Evolutionary conservation across 352 stramenopile species (phyloP).

Genomic region (Pythium coloratum): DNA sequence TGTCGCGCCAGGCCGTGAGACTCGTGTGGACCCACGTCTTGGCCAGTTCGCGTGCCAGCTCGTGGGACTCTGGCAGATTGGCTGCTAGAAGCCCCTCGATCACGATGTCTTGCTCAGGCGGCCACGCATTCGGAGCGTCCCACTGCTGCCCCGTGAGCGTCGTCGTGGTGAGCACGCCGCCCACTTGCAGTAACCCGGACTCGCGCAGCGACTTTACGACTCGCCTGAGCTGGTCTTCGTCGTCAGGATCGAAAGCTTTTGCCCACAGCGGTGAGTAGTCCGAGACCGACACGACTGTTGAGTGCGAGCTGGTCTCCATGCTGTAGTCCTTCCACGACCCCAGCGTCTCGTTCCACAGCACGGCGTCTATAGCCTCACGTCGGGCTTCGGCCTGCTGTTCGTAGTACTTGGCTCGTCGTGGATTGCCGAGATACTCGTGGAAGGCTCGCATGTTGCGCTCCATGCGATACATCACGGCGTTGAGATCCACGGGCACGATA

Average conservation of each 20-base stretch:
- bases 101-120: slow-evolving; percentile 79
- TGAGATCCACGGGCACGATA: slow-evolving; percentile 85
- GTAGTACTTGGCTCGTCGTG: slow-evolving; percentile 48
- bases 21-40: slow-evolving; percentile 68
- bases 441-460: slow-evolving; percentile 78
- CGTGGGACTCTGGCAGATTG: slow-evolving; percentile 47
- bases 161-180: slow-evolving; percentile 69
- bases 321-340: slow-evolving; percentile 77
- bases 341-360: slow-evolving; percentile 64
- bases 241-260: slow-evolving; percentile 50
- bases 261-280: slow-evolving; percentile 83
- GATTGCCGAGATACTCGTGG: slow-evolving; percentile 46
- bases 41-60: slow-evolving; percentile 50
- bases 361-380: slow-evolving; percentile 56
- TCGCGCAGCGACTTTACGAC: slow-evolving; percentile 51
- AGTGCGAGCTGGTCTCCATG: slow-evolving; percentile 48
- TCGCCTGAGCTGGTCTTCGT: slow-evolving; percentile 43
- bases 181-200: slow-evolving; percentile 63
- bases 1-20: slow-evolving; percentile 62
- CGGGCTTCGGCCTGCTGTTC: slow-evolving; percentile 39
- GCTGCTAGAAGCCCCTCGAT: slow-evolving; percentile 71
- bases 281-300: slow-evolving; percentile 50
- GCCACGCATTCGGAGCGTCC: slow-evolving; percentile 86
- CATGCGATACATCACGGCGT: slow-evolving; percentile 79
- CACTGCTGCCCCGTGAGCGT: slow-evolving; percentile 84